phyloP scores from a whole-genome alignment of 306 rosid species.

The Trichosanthes truncata region DNA sequence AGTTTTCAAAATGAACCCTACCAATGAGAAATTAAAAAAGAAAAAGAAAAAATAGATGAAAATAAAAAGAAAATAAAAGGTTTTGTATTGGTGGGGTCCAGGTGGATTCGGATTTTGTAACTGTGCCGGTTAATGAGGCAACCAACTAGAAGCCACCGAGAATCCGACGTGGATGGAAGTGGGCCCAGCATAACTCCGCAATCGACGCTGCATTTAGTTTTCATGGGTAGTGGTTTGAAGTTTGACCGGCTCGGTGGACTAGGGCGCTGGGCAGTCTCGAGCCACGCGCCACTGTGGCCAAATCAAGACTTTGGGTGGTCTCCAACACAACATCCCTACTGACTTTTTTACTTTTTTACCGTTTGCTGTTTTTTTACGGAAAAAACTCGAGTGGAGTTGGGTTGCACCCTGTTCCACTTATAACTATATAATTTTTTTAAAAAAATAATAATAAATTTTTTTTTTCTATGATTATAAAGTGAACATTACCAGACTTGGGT shows the following conservation, averaged over 20 bases:
- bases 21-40: background rate
- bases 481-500: too few relatives aligned
- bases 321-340: background rate
- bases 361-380: background rate
- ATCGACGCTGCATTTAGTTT: constrained; percentile 39
- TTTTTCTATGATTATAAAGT: too few relatives aligned
- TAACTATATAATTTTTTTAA: too few relatives aligned
- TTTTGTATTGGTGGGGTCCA: background rate
- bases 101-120: background rate
- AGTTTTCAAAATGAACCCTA: background rate
- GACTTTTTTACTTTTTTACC: background rate
- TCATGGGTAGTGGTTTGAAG: constrained; percentile 14
- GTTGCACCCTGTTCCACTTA: too few relatives aligned
- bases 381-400: too few relatives aligned
- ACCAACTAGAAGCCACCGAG: background rate
- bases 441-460: too few relatives aligned
- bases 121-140: background rate
- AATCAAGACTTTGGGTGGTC: background rate
- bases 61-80: background rate
- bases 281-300: constrained; percentile 33
- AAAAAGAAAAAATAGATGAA: background rate
- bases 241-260: constrained; percentile 26
- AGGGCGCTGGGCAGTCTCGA: constrained; percentile 25
- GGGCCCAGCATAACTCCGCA: constrained; percentile 41
- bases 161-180: constrained; percentile 25